Evolutionary conservation across 75 land plant genomes (phyloP), one percentile per base, ranked within the genome.

Genomic region (Isoetes taiwanensis): DNA sequence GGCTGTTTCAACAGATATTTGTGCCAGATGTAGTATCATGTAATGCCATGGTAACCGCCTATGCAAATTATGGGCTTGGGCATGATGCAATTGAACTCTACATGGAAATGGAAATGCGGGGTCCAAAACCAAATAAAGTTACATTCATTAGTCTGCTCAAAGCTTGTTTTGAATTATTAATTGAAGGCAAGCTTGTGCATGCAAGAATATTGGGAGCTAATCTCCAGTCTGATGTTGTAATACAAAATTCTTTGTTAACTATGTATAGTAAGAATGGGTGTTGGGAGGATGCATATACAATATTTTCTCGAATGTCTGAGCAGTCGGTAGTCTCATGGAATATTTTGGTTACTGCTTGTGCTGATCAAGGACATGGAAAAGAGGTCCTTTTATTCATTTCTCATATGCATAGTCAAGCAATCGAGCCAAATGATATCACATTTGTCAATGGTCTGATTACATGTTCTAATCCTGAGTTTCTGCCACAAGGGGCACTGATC

Each of bases 271-370:
- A 43, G 46, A 2, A 43, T 2, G 46, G 46, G 19, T 43, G 8
- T 43, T 43, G 19, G 24, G 46, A 43, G 24, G 46, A 43, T 20
- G 46, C 8, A 43, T 43, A 20, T 43, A 25, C 2, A 3, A 43
- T 43, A 3, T 43, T 43, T 25, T 25, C 19, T 3, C 24, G 24
- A 43, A 43, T 43, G 46, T 39, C 19, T 34, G 5, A 57, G 61
- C 52, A 39, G 58, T 28, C 61, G 67, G 11, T 26, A 53, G n/a
- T 67, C 63, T 54, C 71, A 61, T 4, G 62, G 58, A 63, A 37
- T 37, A 58, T 53, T 73, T 64, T 41, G 23, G 41, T 27, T 71
- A 63, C 19, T 59, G 6, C 28, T 50, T n/a, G n/a, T n/a, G n/a
- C n/a, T n/a, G 2, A 32, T 11, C 55, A 67, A 28, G 65, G 66